Conservation (phyloP, 768 basidiomycete species). For the Boletus subparvulus region DNA sequence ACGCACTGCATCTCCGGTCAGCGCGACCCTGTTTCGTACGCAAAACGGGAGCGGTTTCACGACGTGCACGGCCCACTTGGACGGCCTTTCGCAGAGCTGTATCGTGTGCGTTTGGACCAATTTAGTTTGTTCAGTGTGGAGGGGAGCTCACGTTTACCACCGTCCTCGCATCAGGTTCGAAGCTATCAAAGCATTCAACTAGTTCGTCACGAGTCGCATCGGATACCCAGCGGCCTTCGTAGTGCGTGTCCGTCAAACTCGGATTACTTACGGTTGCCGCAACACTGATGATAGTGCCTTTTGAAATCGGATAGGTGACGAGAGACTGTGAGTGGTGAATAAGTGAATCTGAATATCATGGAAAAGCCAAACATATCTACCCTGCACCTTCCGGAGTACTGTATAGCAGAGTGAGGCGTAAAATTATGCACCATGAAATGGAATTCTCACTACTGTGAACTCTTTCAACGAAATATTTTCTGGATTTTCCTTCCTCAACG, state of each 20-base stretch:
- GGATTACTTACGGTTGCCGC: slow-evolving; percentile 33
- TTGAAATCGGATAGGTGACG: slow-evolving; percentile 40
- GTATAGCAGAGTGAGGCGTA: slow-evolving; percentile 10
- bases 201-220: slow-evolving; percentile 37
- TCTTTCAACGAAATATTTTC: slow-evolving; percentile 20
- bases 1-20: slow-evolving; percentile 52
- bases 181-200: slow-evolving; percentile 27
- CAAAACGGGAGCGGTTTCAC: slow-evolving; percentile 42
- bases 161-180: slow-evolving; percentile 37
- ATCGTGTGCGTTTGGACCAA: background rate
- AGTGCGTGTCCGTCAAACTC: slow-evolving; percentile 27
- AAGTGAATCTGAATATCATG: background rate
- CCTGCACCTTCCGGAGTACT: slow-evolving; percentile 15
- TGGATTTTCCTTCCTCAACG: slow-evolving; percentile 27
- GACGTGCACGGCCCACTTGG: slow-evolving; percentile 46
- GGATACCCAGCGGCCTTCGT: slow-evolving; percentile 34
- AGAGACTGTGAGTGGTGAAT: slow-evolving; percentile 32
- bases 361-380: background rate
- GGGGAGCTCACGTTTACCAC: slow-evolving; percentile 28
- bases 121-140: background rate
- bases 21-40: slow-evolving; percentile 39
- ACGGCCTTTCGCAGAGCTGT: slow-evolving; percentile 37
- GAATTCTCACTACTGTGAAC: slow-evolving; percentile 21
- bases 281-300: slow-evolving; percentile 38
- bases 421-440: background rate